These are phyloP conservation scores for Solioccasus polychromus DNA, from an alignment of 768 basidiomycete species.

Conservation along the genomic window DNA sequence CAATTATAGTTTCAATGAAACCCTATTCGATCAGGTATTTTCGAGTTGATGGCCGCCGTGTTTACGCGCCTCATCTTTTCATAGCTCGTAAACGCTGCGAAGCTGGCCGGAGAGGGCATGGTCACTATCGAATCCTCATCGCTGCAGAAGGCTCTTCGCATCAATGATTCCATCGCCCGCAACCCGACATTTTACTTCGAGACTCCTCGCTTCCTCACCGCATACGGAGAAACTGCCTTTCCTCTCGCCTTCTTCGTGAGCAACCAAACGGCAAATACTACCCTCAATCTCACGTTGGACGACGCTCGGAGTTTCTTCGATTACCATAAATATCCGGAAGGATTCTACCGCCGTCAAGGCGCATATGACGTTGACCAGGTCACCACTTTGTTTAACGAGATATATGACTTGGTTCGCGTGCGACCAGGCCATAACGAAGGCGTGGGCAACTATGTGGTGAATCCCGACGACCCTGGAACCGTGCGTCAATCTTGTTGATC, in stretches of 20 bases:
- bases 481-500: conserved; percentile 15
- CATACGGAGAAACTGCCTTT: conserved; percentile 22
- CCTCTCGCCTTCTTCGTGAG: conserved; percentile 25
- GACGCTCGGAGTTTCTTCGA: conserved; percentile 21
- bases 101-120: conserved; percentile 16
- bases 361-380: conserved; percentile 10
- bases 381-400: not conserved
- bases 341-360: conserved; percentile 17
- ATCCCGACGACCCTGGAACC: conserved; percentile 8
- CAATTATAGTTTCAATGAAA: conserved; percentile 27
- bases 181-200: conserved; percentile 23
- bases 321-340: conserved; percentile 14
- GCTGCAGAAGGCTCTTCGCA: conserved; percentile 19
- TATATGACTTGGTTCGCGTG: conserved; percentile 4
- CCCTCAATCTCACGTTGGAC: conserved; percentile 13
- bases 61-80: not conserved
- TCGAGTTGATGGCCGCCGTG: fast-evolving
- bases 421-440: conserved; percentile 20
- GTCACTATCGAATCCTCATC: conserved; percentile 22
- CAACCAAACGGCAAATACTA: conserved; percentile 20
- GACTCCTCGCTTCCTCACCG: conserved; percentile 18
- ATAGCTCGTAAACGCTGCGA: conserved; percentile 17
- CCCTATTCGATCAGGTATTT: conserved; percentile 19
- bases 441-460: conserved; percentile 11
- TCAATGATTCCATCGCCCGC: conserved; percentile 25